Evolutionary conservation across 441 rosid genomes (phyloP).

Genomic region (Macaranga tanarius): DNA sequence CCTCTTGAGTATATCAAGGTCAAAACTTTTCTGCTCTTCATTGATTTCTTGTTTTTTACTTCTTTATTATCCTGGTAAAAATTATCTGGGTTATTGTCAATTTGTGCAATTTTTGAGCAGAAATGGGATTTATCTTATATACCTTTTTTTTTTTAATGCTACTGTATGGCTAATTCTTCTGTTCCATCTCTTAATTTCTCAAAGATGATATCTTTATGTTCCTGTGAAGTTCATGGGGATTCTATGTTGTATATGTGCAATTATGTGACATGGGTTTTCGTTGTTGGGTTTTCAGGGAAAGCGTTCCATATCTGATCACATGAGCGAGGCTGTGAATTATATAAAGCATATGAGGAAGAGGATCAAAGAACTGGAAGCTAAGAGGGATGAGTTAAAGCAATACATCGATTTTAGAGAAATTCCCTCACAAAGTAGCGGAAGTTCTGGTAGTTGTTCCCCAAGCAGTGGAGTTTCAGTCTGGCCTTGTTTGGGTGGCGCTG

Average conservation of each 20-base stretch:
- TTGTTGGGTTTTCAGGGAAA: slow-evolving; percentile 54
- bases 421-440: slow-evolving; percentile 16
- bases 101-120: background rate
- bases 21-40: slow-evolving; percentile 4
- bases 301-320: slow-evolving; percentile 83
- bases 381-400: slow-evolving; percentile 45
- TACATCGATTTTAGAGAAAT: slow-evolving; percentile 22
- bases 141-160: background rate
- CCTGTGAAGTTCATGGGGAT: no score
- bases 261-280: slow-evolving; percentile 14
- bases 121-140: background rate
- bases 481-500: slow-evolving; percentile 50
- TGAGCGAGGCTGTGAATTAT: slow-evolving; percentile 68
- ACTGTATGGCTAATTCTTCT: no score
- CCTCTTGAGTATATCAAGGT: slow-evolving; percentile 75
- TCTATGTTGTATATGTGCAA: background rate
- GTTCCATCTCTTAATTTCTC: background rate
- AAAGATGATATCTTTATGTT: background rate
- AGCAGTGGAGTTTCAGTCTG: slow-evolving; percentile 35
- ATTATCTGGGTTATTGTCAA: background rate
- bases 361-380: slow-evolving; percentile 40
- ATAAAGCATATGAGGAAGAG: slow-evolving; percentile 49
- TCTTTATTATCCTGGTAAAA: background rate
- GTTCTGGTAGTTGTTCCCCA: slow-evolving; percentile 23
- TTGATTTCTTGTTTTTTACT: background rate